A percentile compares a stretch with the other conserved stretches of the same genome.
Evolutionary conservation across 2,329 filamentous ascomycete genomes (phyloP).

Genomic region (Endothia cerciana): DNA sequence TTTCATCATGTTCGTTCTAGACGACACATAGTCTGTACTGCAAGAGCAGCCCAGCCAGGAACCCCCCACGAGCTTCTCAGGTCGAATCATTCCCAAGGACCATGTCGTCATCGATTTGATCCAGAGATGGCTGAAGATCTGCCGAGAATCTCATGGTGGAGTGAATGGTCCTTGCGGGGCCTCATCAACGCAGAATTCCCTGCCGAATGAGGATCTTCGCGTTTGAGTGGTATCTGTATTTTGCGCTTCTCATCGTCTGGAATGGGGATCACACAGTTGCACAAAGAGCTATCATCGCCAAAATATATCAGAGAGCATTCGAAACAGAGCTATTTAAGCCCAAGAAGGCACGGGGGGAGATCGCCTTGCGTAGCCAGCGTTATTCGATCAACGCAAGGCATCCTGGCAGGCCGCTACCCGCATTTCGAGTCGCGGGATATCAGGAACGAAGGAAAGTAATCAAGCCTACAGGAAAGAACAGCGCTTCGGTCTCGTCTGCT

Average conservation of each 20-base stretch:
- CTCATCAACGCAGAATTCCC: background rate
- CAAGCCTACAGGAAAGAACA: background rate
- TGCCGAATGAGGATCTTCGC: background rate
- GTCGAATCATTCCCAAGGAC: conserved; percentile 4
- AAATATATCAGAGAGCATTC: background rate
- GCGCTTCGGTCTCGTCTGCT: no score
- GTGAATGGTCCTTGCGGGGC: background rate
- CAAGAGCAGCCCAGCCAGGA: background rate
- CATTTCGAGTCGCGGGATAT: background rate
- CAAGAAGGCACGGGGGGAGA: conserved; percentile 9
- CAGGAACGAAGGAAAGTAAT: background rate
- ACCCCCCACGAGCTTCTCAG: background rate
- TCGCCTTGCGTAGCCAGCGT: background rate
- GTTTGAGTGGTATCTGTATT: background rate
- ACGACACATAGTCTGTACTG: background rate
- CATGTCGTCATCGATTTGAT: background rate
- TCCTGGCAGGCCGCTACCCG: background rate
- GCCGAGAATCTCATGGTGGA: background rate
- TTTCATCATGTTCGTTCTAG: conserved; percentile 6
- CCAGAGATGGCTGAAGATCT: conserved; percentile 5
- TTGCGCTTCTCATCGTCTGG: conserved; percentile 15
- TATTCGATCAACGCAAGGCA: background rate
- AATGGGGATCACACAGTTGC: conserved; percentile 3
- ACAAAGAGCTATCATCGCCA: background rate
- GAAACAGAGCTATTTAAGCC: background rate